Percentiles rank a stretch among this genome's conserved stretches.
Evolutionary conservation across 305 asterid species (phyloP).

Genomic region (Solanum hybrid): DNA sequence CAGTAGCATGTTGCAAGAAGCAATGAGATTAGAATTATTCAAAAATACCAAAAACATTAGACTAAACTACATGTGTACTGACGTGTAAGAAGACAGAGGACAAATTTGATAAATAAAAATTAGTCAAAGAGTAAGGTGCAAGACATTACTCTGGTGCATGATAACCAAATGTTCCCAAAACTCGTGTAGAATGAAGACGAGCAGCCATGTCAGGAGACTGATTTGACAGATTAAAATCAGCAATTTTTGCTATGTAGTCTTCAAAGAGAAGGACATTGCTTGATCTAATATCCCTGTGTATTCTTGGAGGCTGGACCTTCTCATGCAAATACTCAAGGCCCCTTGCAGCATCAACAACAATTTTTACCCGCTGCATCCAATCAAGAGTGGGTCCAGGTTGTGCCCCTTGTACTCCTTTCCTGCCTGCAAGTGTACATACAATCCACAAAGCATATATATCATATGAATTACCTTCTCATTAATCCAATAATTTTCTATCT

Average conservation of each 20-base stretch:
- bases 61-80: not conserved
- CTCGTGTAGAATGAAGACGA: conserved; percentile 37
- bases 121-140: not conserved
- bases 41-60: not conserved
- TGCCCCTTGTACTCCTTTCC: conserved; percentile 40
- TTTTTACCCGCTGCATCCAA: conserved; percentile 33
- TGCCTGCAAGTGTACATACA: conserved; percentile 11
- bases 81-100: not conserved
- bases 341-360: conserved; percentile 35
- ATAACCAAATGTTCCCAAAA: conserved; percentile 39
- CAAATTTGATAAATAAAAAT: not conserved
- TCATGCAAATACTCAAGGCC: conserved; percentile 34
- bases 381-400: conserved; percentile 34
- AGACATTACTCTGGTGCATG: conserved; percentile 31
- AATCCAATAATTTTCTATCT: not conserved
- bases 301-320: conserved; percentile 28
- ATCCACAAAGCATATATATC: not conserved
- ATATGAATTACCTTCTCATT: not conserved
- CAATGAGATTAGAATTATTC: not conserved
- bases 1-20: not conserved
- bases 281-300: conserved; percentile 34
- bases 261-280: conserved; percentile 31
- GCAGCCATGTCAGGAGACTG: conserved; percentile 39
- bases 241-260: conserved; percentile 28
- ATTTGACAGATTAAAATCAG: conserved; percentile 33